A percentile compares a stretch with the other conserved stretches of the same genome.
These are phyloP conservation scores for Pseudogymnoascus sp. DNA, from an alignment of 2,329 filamentous ascomycete species.

Conservation along the genomic window DNA sequence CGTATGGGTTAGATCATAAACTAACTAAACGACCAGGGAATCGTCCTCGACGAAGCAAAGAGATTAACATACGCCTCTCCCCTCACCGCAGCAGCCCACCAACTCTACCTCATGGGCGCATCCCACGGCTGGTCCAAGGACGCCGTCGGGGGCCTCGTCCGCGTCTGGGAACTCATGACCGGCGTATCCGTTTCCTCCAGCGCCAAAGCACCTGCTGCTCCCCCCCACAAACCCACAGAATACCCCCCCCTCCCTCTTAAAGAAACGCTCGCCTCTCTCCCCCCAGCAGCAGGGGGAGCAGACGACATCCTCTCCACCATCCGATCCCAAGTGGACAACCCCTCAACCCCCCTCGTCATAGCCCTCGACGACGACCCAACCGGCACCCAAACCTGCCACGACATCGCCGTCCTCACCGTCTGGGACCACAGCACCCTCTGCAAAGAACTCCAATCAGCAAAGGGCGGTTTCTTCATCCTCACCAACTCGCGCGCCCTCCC, in stretches of 20 bases:
- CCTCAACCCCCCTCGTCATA: slow-evolving; percentile 26
- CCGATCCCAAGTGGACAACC: slow-evolving; percentile 7
- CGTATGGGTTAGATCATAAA: too few species aligned
- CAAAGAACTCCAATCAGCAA: slow-evolving; percentile 36
- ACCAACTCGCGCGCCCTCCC: slow-evolving; percentile 53
- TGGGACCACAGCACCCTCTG: slow-evolving; percentile 43
- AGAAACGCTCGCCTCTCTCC: slow-evolving; percentile 14
- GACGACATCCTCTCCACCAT: slow-evolving; percentile 12
- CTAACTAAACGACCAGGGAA: slow-evolving; percentile 16
- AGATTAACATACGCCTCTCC: slow-evolving; percentile 26
- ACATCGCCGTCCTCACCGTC: slow-evolving; percentile 47
- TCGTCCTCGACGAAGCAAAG: slow-evolving; percentile 31
- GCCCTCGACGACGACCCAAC: slow-evolving; percentile 51
- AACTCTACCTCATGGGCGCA: slow-evolving; percentile 28
- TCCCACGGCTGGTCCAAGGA: slow-evolving; percentile 28
- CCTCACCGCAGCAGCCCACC: slow-evolving; percentile 29
- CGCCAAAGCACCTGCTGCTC: neutral
- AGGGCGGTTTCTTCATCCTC: slow-evolving; percentile 52
- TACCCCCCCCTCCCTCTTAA: slow-evolving; percentile 13
- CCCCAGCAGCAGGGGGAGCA: neutral
- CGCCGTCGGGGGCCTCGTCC: slow-evolving; percentile 29
- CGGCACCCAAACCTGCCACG: slow-evolving; percentile 56
- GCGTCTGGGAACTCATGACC: slow-evolving; percentile 32
- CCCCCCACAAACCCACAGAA: slow-evolving; percentile 8
- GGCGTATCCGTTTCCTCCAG: slow-evolving; percentile 16